Percentiles rank a stretch among this genome's conserved stretches.
Evolutionary conservation across 306 rosid genomes (phyloP).

Genomic region (Vicia villosa): DNA sequence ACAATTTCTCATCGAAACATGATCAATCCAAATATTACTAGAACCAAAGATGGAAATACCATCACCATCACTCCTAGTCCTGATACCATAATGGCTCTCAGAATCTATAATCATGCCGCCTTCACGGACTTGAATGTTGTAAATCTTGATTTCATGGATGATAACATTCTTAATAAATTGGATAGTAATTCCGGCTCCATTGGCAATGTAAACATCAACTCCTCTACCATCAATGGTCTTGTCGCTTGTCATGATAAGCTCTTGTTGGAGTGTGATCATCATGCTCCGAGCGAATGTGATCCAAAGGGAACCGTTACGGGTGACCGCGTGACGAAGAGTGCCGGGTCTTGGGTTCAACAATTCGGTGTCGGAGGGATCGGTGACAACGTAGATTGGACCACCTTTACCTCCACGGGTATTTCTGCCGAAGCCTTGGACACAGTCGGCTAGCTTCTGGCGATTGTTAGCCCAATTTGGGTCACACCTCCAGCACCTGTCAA

Average conservation of each 20-base stretch:
- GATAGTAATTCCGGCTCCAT: slow-evolving; percentile 73
- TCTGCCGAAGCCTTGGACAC: slow-evolving; percentile 68
- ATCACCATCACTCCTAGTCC: slow-evolving; percentile 77
- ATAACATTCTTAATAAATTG: slow-evolving; percentile 64
- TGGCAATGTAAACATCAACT: slow-evolving; percentile 46
- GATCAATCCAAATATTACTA: slow-evolving; percentile 79
- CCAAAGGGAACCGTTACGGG: slow-evolving; percentile 60
- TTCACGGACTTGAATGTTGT: slow-evolving; percentile 31
- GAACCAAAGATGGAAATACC: slow-evolving; percentile 81
- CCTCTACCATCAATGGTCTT: slow-evolving; percentile 87
- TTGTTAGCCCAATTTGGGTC: slow-evolving; percentile 63
- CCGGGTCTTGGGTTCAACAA: slow-evolving; percentile 55
- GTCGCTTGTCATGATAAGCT: slow-evolving; percentile 59
- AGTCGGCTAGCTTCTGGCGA: slow-evolving; percentile 59
- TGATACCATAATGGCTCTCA: slow-evolving; percentile 48
- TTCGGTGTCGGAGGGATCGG: slow-evolving; percentile 60
- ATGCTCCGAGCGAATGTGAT: slow-evolving; percentile 62
- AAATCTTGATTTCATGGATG: slow-evolving; percentile 60
- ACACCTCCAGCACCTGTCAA: slow-evolving; percentile 92
- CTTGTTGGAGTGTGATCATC: slow-evolving; percentile 58
- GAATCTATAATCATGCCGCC: slow-evolving; percentile 69
- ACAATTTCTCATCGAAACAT: slow-evolving; percentile 68
- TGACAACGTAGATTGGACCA: slow-evolving; percentile 58
- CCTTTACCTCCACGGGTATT: slow-evolving; percentile 60
- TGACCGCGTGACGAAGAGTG: slow-evolving; percentile 71